phyloP scores from a whole-genome alignment of 2,329 filamentous ascomycete species.

The Aspergillus persii region DNA sequence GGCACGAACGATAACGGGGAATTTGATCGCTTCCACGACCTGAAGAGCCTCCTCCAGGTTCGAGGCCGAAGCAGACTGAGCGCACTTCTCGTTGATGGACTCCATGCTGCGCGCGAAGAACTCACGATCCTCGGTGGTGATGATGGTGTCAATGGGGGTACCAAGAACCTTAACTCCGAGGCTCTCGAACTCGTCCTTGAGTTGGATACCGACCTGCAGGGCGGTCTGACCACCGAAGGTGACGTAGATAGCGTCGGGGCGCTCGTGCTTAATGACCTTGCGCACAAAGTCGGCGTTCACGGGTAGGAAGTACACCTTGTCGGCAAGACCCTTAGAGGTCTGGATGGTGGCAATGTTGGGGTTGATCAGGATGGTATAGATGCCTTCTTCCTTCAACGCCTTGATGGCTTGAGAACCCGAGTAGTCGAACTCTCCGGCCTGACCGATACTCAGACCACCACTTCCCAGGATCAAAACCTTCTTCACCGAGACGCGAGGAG shows the following conservation, averaged over 20 bases:
- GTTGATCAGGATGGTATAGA: slow-evolving; percentile 97
- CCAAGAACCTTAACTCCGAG: slow-evolving; percentile 93
- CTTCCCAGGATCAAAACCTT: slow-evolving; percentile 93
- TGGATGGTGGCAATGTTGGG: slow-evolving; percentile 99
- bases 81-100: slow-evolving; percentile 95
- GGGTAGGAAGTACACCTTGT: slow-evolving; percentile 98
- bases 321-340: slow-evolving; percentile 93
- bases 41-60: slow-evolving; percentile 82
- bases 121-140: slow-evolving; percentile 97
- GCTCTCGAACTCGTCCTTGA: slow-evolving; percentile 92
- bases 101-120: slow-evolving; percentile 98
- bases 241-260: slow-evolving; percentile 93
- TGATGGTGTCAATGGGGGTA: slow-evolving; percentile 96
- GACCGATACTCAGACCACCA: slow-evolving; percentile 93
- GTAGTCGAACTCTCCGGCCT: slow-evolving; percentile 98
- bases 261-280: slow-evolving; percentile 94
- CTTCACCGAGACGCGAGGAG: slow-evolving; percentile 81
- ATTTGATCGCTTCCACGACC: slow-evolving; percentile 89
- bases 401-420: slow-evolving; percentile 98
- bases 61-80: slow-evolving; percentile 91
- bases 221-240: slow-evolving; percentile 98
- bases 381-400: slow-evolving; percentile 94
- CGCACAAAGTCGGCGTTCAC: slow-evolving; percentile 96
- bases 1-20: slow-evolving; percentile 94
- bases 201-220: slow-evolving; percentile 91